phyloP scores from a whole-genome alignment of 306 rosid genomes.

The Cajanus cajan region DNA sequence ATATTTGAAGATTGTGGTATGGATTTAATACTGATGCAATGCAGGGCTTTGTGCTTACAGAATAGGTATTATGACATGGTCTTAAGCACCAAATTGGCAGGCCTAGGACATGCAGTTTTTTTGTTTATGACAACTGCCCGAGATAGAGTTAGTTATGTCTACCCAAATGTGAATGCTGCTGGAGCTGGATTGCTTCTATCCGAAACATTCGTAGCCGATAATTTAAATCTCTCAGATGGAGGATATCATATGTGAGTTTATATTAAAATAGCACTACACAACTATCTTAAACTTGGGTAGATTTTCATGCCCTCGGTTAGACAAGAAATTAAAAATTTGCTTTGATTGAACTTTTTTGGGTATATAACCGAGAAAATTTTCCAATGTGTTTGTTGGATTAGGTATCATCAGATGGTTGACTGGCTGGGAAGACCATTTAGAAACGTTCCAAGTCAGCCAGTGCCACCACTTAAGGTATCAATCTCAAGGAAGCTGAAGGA shows the following conservation, averaged over 20 bases:
- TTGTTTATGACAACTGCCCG: conserved; percentile 87
- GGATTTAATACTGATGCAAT: conserved; percentile 10
- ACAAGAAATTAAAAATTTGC: background rate
- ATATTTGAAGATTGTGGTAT: background rate
- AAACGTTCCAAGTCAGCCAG: conserved; percentile 54
- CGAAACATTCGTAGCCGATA: conserved; percentile 64
- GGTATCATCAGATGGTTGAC: conserved; percentile 92
- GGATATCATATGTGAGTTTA: conserved; percentile 80
- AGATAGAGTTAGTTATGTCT: conserved; percentile 80
- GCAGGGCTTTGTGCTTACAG: conserved; percentile 45
- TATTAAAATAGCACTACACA: background rate
- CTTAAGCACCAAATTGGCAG: conserved; percentile 84
- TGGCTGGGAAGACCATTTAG: conserved; percentile 83
- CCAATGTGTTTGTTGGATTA: conserved; percentile 33
- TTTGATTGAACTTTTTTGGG: background rate
- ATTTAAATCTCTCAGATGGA: conserved; percentile 75
- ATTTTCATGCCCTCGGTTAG: background rate
- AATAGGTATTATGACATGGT: conserved; percentile 91
- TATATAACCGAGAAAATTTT: background rate
- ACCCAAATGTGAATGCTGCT: conserved; percentile 89
- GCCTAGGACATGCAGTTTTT: conserved; percentile 80
- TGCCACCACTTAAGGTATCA: conserved; percentile 68
- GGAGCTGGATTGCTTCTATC: conserved; percentile 87
- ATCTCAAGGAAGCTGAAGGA: conserved; percentile 84
- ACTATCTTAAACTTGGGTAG: background rate